Evolutionary conservation across 2,329 filamentous ascomycete species (phyloP).

Genomic region (Ophiocordyceps camponoti-rufipedis): DNA sequence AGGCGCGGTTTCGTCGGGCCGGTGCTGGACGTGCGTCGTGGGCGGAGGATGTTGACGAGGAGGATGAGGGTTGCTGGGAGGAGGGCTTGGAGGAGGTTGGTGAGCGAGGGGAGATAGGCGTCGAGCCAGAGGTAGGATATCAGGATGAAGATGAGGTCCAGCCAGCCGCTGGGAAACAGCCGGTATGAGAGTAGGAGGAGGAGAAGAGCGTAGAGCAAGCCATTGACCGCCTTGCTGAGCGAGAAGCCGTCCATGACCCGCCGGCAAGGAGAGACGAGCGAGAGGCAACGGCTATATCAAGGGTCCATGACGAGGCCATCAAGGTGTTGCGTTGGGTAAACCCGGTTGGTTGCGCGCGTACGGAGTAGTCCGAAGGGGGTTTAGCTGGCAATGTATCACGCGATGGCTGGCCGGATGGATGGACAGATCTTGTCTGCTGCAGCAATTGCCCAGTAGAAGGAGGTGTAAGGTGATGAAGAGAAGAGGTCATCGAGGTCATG

Average conservation of each 20-base stretch:
- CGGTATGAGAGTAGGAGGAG: neutral
- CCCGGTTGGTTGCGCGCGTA: too few relatives aligned
- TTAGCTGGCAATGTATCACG: too few relatives aligned
- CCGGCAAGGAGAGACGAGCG: neutral
- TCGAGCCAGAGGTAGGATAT: neutral
- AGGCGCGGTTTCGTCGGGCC: slow-evolving; percentile 25
- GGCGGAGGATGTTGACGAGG: neutral
- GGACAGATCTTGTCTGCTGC: too few relatives aligned
- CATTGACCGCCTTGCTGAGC: neutral
- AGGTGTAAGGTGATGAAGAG: too few relatives aligned
- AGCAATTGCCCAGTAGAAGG: too few relatives aligned
- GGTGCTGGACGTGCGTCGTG: neutral
- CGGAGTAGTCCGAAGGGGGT: too few relatives aligned
- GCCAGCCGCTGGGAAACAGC: neutral
- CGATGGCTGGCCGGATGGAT: too few relatives aligned
- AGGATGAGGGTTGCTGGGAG: neutral
- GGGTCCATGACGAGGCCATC: too few relatives aligned
- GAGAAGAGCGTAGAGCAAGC: neutral
- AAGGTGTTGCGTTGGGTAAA: too few relatives aligned
- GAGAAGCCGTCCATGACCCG: neutral
- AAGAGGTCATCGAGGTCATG: too few relatives aligned
- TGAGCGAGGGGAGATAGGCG: neutral
- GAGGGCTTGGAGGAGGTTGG: neutral
- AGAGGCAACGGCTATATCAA: neutral
- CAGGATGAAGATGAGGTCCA: neutral